Evolutionary conservation across 2,329 filamentous ascomycete genomes (phyloP).

Genomic region (Cytospora schulzeri): DNA sequence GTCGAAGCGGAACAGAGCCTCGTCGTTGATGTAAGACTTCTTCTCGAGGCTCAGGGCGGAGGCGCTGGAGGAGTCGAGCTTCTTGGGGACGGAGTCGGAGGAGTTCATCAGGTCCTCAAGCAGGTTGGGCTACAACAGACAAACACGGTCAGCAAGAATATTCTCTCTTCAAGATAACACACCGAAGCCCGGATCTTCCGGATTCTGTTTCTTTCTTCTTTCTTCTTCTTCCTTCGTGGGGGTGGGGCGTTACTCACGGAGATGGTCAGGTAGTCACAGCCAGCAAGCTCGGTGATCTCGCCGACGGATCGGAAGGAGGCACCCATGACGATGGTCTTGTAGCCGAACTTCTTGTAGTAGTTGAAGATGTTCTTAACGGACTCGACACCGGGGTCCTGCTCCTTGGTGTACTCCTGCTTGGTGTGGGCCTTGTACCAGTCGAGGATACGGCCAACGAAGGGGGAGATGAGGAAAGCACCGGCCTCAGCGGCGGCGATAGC

Average conservation of each 20-base stretch:
- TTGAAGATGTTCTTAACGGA: slow-evolving; percentile 95
- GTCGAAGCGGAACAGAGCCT: slow-evolving; percentile 92
- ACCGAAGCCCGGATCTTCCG: slow-evolving; percentile 12
- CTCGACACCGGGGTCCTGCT: slow-evolving; percentile 95
- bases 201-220: neutral
- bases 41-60: slow-evolving; percentile 74
- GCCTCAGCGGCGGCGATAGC: slow-evolving; percentile 96
- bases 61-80: slow-evolving; percentile 76
- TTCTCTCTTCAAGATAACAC: too few species aligned
- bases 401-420: slow-evolving; percentile 89
- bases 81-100: slow-evolving; percentile 79
- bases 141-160: neutral
- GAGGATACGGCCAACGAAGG: slow-evolving; percentile 98
- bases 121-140: slow-evolving; percentile 69
- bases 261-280: slow-evolving; percentile 98
- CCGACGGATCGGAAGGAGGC: slow-evolving; percentile 95
- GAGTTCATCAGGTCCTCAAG: slow-evolving; percentile 94
- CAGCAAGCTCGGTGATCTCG: slow-evolving; percentile 97
- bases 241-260: slow-evolving; percentile 63
- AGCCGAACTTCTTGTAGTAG: slow-evolving; percentile 99
- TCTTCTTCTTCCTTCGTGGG: neutral
- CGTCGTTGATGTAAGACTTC: slow-evolving; percentile 88
- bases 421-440: slow-evolving; percentile 98
- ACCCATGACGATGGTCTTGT: slow-evolving; percentile 99
- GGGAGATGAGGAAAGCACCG: slow-evolving; percentile 94